Evolutionary conservation across 176 grass and related monocot genomes (phyloP).

Genomic region (Poa pratensis): DNA sequence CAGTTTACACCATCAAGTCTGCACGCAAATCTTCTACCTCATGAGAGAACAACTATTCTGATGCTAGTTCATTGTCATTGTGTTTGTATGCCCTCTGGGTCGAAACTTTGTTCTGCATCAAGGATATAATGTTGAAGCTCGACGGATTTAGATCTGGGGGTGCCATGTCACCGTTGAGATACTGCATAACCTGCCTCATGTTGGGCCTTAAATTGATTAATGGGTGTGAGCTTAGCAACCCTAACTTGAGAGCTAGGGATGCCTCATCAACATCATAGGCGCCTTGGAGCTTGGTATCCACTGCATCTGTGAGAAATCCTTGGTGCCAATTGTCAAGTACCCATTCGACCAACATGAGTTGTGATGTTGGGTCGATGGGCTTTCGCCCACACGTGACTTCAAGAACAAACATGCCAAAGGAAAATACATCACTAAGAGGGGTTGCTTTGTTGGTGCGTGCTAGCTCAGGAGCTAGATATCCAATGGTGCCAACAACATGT

Average conservation of each 20-base stretch:
- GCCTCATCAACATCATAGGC: slow-evolving; percentile 11
- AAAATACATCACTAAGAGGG: slow-evolving; percentile 19
- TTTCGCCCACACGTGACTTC: slow-evolving; percentile 20
- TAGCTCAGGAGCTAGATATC: slow-evolving; percentile 31
- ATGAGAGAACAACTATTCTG: not conserved
- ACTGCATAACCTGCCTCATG: slow-evolving; percentile 12
- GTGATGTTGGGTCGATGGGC: not conserved
- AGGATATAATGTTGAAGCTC: slow-evolving; percentile 2
- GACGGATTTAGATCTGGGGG: not conserved
- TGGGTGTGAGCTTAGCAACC: slow-evolving; percentile 21
- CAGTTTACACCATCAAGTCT: not conserved
- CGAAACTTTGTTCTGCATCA: slow-evolving; percentile 4
- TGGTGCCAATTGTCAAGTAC: not conserved
- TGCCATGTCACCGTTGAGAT: slow-evolving; percentile 16
- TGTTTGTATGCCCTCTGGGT: not conserved
- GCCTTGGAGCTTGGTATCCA: slow-evolving; percentile 32
- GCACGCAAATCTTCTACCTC: not conserved
- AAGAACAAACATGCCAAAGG: slow-evolving; percentile 22
- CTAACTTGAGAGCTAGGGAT: slow-evolving; percentile 16
- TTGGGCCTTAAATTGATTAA: slow-evolving; percentile 12
- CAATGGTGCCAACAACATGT: slow-evolving; percentile 31
- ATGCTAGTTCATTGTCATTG: not conserved
- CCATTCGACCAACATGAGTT: not conserved
- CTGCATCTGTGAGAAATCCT: slow-evolving; percentile 8
- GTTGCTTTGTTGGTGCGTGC: slow-evolving; percentile 13